Conservation (phyloP, 2,329 filamentous ascomycete genomes). For the Aureobasidium sp. region DNA sequence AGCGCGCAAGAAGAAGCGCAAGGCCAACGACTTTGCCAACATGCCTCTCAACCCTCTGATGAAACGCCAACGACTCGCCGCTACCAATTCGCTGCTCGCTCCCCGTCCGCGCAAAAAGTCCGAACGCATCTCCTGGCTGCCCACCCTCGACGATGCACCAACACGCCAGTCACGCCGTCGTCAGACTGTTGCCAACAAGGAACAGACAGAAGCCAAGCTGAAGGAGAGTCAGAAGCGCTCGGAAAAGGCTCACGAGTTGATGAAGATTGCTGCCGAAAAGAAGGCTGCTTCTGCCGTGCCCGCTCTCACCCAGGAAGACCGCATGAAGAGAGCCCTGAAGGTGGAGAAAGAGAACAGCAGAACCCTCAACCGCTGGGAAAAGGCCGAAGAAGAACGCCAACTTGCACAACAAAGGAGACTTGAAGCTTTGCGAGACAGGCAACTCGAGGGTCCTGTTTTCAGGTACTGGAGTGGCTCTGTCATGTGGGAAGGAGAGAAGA, state of each 20-base stretch:
- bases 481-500: conserved; percentile 66
- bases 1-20: conserved; percentile 80
- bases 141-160: conserved; percentile 52
- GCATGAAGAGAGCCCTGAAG: conserved; percentile 69
- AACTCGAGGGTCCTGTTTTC: conserved; percentile 79
- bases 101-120: conserved; percentile 50
- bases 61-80: conserved; percentile 56
- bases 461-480: conserved; percentile 91
- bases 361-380: conserved; percentile 88
- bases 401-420: conserved; percentile 75
- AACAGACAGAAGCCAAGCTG: conserved; percentile 57
- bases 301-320: conserved; percentile 54
- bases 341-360: conserved; percentile 82
- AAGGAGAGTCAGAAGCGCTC: conserved; percentile 62
- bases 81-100: conserved; percentile 36
- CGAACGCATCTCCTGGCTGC: conserved; percentile 61
- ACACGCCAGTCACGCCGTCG: conserved; percentile 53
- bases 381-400: conserved; percentile 79
- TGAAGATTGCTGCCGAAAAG: conserved; percentile 49
- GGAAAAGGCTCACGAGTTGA: conserved; percentile 58
- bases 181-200: conserved; percentile 53
- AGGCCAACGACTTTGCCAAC: conserved; percentile 47
- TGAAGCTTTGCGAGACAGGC: conserved; percentile 78
- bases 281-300: conserved; percentile 15
- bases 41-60: conserved; percentile 41